These are phyloP conservation scores for Phlebiopsis flavidoalba DNA, from an alignment of 768 basidiomycete genomes.

Conservation along the genomic window DNA sequence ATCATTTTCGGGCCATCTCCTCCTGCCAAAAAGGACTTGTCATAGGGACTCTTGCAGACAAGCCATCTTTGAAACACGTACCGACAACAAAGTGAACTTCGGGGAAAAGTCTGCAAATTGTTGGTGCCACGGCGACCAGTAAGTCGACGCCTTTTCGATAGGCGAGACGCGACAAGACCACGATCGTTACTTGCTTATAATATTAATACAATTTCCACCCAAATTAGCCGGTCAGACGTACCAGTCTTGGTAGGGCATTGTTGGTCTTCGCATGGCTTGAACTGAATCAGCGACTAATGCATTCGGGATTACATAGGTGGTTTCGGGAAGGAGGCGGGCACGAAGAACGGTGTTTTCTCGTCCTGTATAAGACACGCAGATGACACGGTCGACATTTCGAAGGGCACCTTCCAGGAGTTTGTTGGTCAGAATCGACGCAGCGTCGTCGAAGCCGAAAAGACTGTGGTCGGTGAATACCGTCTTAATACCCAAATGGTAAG, in stretches of 20 bases:
- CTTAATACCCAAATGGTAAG: slow-evolving; percentile 79
- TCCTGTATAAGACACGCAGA: slow-evolving; percentile 95
- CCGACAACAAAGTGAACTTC: slow-evolving; percentile 88
- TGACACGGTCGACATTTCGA: slow-evolving; percentile 88
- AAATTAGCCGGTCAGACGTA: background rate
- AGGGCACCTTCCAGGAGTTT: slow-evolving; percentile 86
- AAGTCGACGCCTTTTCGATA: slow-evolving; percentile 97
- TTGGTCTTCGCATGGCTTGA: slow-evolving; percentile 57
- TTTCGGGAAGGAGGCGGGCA: slow-evolving; percentile 59
- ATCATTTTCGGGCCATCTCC: slow-evolving; percentile 95
- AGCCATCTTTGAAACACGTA: slow-evolving; percentile 23
- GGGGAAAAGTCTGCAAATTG: slow-evolving; percentile 80
- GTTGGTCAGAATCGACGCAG: slow-evolving; percentile 95
- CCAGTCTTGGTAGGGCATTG: slow-evolving; percentile 9
- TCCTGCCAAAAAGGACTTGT: slow-evolving; percentile 37
- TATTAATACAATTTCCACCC: no score
- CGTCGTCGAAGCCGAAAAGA: slow-evolving; percentile 94
- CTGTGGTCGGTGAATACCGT: slow-evolving; percentile 98
- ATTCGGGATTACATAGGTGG: slow-evolving; percentile 92
- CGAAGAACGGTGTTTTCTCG: slow-evolving; percentile 97
- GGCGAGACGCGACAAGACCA: slow-evolving; percentile 84
- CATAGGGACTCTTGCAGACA: background rate
- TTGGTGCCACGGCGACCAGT: slow-evolving; percentile 86
- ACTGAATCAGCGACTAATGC: slow-evolving; percentile 84
- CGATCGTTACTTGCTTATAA: slow-evolving; percentile 68